Evolutionary conservation across 1,284 basidiomycete genomes (phyloP).

Genomic region (Sanghuangporus weigelae): DNA sequence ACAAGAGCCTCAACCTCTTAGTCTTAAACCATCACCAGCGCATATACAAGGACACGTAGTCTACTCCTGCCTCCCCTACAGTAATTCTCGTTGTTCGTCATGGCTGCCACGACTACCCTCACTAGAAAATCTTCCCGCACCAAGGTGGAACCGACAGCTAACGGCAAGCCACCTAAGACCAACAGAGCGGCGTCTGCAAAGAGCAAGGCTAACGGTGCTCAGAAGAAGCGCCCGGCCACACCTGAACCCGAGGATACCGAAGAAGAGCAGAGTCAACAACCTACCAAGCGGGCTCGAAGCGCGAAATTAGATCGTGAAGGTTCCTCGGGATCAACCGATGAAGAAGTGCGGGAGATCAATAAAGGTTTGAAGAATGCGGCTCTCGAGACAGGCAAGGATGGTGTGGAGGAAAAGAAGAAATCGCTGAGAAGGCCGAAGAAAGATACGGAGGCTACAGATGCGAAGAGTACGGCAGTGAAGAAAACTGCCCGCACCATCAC

Average conservation of each 20-base stretch:
- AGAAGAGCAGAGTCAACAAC: slow-evolving; percentile 8
- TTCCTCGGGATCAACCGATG: background rate
- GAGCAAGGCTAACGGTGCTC: background rate
- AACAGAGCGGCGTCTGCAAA: slow-evolving; percentile 1
- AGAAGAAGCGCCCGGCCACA: slow-evolving; percentile 6
- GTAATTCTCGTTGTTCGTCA: background rate
- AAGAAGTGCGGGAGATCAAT: slow-evolving; percentile 5
- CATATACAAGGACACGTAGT: background rate
- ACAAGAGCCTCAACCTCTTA: background rate
- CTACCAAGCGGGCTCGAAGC: slow-evolving; percentile 13
- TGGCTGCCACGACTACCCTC: background rate
- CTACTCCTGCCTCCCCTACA: background rate
- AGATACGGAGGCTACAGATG: background rate
- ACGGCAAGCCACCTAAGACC: background rate
- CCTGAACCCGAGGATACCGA: slow-evolving; percentile 11
- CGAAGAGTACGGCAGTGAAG: slow-evolving; percentile 14
- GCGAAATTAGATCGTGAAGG: background rate
- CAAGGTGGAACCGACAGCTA: slow-evolving; percentile 5
- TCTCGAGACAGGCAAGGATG: slow-evolving; percentile 2
- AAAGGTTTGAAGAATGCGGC: slow-evolving; percentile 6
- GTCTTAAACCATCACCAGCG: background rate
- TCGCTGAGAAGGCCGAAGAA: slow-evolving; percentile 1
- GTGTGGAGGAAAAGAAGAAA: background rate
- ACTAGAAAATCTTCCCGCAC: slow-evolving; percentile 13
- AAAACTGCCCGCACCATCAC: slow-evolving; percentile 28